These are phyloP conservation scores for Rehmannia glutinosa DNA, from an alignment of 257 asterid genomes.

Conservation along the genomic window DNA sequence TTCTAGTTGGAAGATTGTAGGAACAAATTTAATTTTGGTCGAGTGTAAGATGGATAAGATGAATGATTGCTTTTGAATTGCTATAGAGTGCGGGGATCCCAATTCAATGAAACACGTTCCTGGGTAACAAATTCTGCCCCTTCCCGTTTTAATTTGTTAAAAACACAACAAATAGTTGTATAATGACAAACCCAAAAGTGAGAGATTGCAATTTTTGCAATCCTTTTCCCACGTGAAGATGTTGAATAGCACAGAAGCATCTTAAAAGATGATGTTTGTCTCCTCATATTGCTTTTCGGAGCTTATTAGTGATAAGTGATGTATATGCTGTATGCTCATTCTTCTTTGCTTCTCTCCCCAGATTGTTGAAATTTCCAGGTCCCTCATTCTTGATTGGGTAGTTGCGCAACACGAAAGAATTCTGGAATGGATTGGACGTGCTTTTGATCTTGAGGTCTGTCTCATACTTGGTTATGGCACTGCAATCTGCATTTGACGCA, in stretches of 20 bases:
- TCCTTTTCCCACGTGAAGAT: background rate
- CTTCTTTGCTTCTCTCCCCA: slow-evolving; percentile 30
- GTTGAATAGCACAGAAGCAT: background rate
- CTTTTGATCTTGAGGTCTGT: slow-evolving; percentile 92
- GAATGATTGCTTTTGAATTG: slow-evolving; percentile 9
- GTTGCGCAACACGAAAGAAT: slow-evolving; percentile 80
- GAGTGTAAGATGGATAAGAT: background rate
- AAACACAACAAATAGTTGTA: background rate
- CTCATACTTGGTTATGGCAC: slow-evolving; percentile 14
- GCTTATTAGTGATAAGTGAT: slow-evolving; percentile 5
- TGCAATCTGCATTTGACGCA: slow-evolving; percentile 3
- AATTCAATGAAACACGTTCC: slow-evolving; percentile 3
- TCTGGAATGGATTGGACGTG: slow-evolving; percentile 96
- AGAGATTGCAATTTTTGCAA: slow-evolving; percentile 7
- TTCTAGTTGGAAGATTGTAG: background rate
- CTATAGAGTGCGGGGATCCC: background rate
- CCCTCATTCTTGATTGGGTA: slow-evolving; percentile 95
- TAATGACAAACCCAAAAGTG: background rate
- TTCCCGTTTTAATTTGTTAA: background rate
- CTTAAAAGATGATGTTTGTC: slow-evolving; percentile 5
- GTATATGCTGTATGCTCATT: slow-evolving; percentile 23
- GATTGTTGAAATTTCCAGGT: slow-evolving; percentile 77
- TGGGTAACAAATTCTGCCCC: background rate
- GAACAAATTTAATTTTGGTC: background rate
- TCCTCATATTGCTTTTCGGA: background rate